Conservation (phyloP, 495 filamentous ascomycete genomes). For the Xylaria curta region DNA sequence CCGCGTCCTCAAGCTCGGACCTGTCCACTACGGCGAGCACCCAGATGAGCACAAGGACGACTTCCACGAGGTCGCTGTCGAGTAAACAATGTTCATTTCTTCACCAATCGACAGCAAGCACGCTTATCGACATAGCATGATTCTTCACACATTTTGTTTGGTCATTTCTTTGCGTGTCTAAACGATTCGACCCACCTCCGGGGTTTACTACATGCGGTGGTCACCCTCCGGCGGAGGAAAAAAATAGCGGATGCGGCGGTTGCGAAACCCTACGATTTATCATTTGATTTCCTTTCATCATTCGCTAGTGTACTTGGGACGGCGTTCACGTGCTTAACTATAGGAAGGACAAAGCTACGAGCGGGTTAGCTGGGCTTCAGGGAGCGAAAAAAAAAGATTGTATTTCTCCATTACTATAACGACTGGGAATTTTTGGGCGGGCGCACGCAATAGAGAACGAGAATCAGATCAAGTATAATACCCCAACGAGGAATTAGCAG, state of each 20-base stretch:
- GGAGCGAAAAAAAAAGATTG: constrained; percentile 2
- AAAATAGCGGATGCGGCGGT: constrained; percentile 7
- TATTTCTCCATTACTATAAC: not conserved
- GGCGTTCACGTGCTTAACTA: constrained; percentile 19
- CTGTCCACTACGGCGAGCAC: constrained; percentile 58
- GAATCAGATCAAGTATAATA: constrained; percentile 18
- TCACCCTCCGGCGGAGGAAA: not conserved
- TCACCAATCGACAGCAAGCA: not conserved
- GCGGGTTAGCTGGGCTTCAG: not conserved
- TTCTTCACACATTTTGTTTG: not conserved
- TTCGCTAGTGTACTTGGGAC: constrained; percentile 7
- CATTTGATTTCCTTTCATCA: not conserved
- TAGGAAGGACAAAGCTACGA: constrained; percentile 9
- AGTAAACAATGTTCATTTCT: constrained; percentile 33
- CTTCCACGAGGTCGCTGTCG: constrained; percentile 52
- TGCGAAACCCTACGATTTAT: constrained; percentile 2
- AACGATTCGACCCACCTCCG: not conserved
- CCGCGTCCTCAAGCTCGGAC: constrained; percentile 58
- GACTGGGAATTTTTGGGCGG: not conserved
- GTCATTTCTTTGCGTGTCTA: constrained; percentile 8
- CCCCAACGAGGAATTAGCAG: constrained; percentile 8
- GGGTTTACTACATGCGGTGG: constrained; percentile 1
- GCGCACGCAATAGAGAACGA: constrained; percentile 17
- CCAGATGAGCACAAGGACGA: constrained; percentile 51
- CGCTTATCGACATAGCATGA: constrained; percentile 2